phyloP scores from a whole-genome alignment of 495 filamentous ascomycete genomes.

The Podospora sp. region DNA sequence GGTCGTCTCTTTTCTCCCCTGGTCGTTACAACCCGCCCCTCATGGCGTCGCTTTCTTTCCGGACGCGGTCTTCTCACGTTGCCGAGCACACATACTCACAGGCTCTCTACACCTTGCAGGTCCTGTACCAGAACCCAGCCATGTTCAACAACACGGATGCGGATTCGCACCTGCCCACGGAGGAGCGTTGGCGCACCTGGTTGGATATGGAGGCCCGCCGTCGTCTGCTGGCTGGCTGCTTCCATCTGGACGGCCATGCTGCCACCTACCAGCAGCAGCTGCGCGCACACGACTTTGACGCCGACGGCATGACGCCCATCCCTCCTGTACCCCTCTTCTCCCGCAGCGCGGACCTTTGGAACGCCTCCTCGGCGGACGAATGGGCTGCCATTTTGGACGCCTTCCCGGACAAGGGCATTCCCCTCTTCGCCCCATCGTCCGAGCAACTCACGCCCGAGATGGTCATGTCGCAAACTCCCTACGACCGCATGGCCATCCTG shows the following conservation, averaged over 20 bases:
- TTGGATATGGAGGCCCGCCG: slow-evolving; percentile 49
- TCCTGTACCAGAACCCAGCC: slow-evolving; percentile 35
- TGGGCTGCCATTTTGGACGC: slow-evolving; percentile 37
- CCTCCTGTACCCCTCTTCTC: slow-evolving; percentile 44
- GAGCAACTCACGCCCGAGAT: slow-evolving; percentile 38
- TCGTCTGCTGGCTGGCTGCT: slow-evolving; percentile 53
- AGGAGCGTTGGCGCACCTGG: slow-evolving; percentile 52
- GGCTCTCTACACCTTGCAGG: slow-evolving; percentile 45
- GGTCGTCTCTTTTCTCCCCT: slow-evolving; percentile 36
- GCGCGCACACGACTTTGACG: slow-evolving; percentile 37
- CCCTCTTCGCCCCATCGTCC: slow-evolving; percentile 30
- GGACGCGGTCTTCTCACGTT: slow-evolving; percentile 24
- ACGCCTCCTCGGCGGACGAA: slow-evolving; percentile 36
- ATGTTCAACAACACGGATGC: slow-evolving; percentile 29
- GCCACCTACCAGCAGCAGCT: slow-evolving; percentile 52
- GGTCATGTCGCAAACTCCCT: slow-evolving; percentile 27
- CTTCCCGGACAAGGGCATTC: slow-evolving; percentile 30
- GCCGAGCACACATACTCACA: slow-evolving; percentile 49
- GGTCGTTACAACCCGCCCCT: slow-evolving; percentile 23
- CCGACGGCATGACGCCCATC: slow-evolving; percentile 30
- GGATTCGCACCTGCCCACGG: slow-evolving; percentile 33
- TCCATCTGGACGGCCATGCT: slow-evolving; percentile 55
- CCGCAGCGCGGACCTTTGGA: slow-evolving; percentile 44
- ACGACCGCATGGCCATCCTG: slow-evolving; percentile 44
- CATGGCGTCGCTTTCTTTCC: slow-evolving; percentile 25